A percentile compares a stretch with the other conserved stretches of the same genome.
These are phyloP conservation scores for Naematelia encephala DNA, from an alignment of 768 basidiomycete species.

Conservation along the genomic window DNA sequence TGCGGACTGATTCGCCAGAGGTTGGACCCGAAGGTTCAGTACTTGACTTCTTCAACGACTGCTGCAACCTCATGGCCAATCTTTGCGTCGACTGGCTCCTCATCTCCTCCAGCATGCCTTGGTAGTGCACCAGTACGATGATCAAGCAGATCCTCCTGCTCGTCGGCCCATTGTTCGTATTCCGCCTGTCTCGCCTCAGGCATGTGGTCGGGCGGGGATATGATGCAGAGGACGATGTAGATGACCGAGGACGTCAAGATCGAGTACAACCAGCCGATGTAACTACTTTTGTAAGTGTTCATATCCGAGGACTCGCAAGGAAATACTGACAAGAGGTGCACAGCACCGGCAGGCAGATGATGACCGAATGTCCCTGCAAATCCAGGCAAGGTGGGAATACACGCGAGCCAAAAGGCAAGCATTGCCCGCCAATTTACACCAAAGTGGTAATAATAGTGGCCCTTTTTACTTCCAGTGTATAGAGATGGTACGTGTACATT, in stretches of 20 bases:
- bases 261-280: constrained; percentile 14
- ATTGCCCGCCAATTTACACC: constrained; percentile 13
- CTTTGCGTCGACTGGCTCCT: constrained; percentile 1
- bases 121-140: background rate
- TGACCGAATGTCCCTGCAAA: constrained; percentile 15
- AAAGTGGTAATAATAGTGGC: constrained; percentile 9
- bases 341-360: constrained; percentile 5
- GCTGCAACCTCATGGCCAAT: constrained; percentile 1
- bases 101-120: background rate
- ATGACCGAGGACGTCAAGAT: constrained; percentile 11
- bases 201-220: constrained; percentile 9
- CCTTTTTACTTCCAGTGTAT: constrained; percentile 7
- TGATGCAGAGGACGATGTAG: constrained; percentile 3
- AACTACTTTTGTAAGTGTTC: background rate
- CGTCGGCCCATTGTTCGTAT: constrained; percentile 20
- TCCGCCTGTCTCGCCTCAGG: constrained; percentile 2
- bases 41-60: constrained; percentile 1
- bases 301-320: background rate
- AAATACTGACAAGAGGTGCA: constrained; percentile 13
- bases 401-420: constrained; percentile 8
- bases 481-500: constrained; percentile 9
- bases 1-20: no score
- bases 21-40: no score
- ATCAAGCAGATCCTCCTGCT: constrained; percentile 16
- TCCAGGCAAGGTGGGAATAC: constrained; percentile 14